Evolutionary conservation across 805 yeast genomes (phyloP), one percentile per base, ranked within the genome.

Genomic region (Jamesozyma spencerorum): DNA sequence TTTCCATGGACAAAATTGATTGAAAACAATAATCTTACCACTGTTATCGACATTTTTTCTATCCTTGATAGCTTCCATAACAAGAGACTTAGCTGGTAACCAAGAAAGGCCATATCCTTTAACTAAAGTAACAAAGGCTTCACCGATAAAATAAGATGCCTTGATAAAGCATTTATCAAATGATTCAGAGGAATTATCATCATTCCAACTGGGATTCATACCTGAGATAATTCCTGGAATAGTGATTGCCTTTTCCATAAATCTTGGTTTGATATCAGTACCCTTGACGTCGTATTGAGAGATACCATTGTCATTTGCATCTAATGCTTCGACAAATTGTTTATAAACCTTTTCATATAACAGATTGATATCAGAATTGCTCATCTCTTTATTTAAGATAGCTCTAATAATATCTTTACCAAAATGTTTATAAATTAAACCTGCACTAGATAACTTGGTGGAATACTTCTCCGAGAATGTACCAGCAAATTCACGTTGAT

Each of bases 301-400:
- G 47, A 90, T 75, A 55, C 98, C 98, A 56, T 92, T 92, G 62
- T 92, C 98, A 57, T 88, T 85, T 42, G 97, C 98, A 64, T 88
- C 98, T 27, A 92, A 71, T 8, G 95, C 79, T 64, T 92, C 97
- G 44, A 92, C 69, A 54, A 92, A 86, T 47, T 82, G 90, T 43
- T 75, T 73, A 67, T 92, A 92, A n/a, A 90, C 69, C 60, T 83
- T 84, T 31, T 70, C 69, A 60, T 81, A 86, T 35, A 92, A 66
- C 26, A 79, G 62, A 17, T 81, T 82, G 30, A 85, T 63, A n/a
- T 72, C 69, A 3, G 64, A 51, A 2, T 55, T 53, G 10, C 36
- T 38, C 3, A 34, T 14, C 13, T 66, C 65, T 3, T 64, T 66
- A 18, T 69, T 65, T 41, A 79, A 63, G 31, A 73, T 58, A 27